A percentile compares a stretch with the other conserved stretches of the same genome.
phyloP scores from a whole-genome alignment of 1,284 basidiomycete species.

The Sphaerobolus stellatus region DNA sequence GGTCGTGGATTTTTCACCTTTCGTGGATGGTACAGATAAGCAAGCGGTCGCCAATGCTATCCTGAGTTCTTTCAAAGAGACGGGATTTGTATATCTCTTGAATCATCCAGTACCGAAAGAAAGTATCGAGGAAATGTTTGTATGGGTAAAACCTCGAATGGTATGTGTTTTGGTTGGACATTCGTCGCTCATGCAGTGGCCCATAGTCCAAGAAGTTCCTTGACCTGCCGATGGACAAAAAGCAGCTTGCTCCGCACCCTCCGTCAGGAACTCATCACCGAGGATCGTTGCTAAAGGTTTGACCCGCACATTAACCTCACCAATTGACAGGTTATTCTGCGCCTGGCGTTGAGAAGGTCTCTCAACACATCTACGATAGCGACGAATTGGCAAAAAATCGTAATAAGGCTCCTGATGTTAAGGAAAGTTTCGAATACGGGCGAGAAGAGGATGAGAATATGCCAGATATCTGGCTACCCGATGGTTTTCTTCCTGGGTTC shows the following conservation, averaged over 20 bases:
- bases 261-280: conserved; percentile 51
- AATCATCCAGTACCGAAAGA: conserved; percentile 42
- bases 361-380: conserved; percentile 42
- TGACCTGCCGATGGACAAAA: conserved; percentile 46
- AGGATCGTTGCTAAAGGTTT: conserved; percentile 39
- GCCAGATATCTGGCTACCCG: conserved; percentile 61
- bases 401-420: conserved; percentile 45
- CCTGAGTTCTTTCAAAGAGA: conserved; percentile 32
- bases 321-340: conserved; percentile 50
- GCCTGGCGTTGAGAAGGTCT: conserved; percentile 46
- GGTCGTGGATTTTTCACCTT: conserved; percentile 31
- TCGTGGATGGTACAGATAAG: conserved; percentile 28
- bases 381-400: conserved; percentile 37
- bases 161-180: background rate
- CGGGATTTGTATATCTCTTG: conserved; percentile 44
- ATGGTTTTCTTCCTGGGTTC: conserved; percentile 54
- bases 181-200: background rate
- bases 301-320: no score
- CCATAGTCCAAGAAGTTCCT: conserved; percentile 53
- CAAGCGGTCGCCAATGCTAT: conserved; percentile 31
- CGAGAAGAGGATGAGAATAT: conserved; percentile 44
- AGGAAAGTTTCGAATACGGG: conserved; percentile 59
- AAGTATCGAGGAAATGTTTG: conserved; percentile 53
- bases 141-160: conserved; percentile 46
- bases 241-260: conserved; percentile 58